A percentile compares a stretch with the other conserved stretches of the same genome.
Evolutionary conservation across 2,329 filamentous ascomycete species (phyloP).

Genomic region (Diaporthe sp.): DNA sequence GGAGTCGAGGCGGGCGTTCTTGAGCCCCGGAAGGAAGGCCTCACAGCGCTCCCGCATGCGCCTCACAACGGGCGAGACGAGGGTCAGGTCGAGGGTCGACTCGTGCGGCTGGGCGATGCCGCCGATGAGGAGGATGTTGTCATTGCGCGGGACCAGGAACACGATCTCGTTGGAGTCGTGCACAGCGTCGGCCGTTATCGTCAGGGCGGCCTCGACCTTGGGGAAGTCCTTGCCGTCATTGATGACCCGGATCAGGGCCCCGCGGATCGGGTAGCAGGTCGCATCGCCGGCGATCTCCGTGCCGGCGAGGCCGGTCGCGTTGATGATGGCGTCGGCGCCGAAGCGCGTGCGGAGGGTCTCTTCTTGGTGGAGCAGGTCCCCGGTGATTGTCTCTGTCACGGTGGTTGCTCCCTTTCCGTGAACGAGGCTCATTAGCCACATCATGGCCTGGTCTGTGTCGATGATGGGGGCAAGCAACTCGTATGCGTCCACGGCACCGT

Average conservation of each 20-base stretch:
- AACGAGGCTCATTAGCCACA: constrained; percentile 52
- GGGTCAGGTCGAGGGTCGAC: constrained; percentile 50
- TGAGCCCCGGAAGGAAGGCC: constrained; percentile 52
- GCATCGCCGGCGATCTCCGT: constrained; percentile 49
- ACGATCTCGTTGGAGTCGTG: constrained; percentile 51
- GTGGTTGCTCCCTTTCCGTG: constrained; percentile 51
- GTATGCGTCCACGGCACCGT: constrained; percentile 55
- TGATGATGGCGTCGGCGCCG: constrained; percentile 54
- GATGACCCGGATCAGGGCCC: constrained; percentile 55
- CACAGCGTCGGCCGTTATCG: constrained; percentile 51
- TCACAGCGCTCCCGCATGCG: constrained; percentile 56
- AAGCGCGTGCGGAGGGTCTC: constrained; percentile 45
- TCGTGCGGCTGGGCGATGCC: constrained; percentile 50
- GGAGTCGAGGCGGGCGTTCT: constrained; percentile 51
- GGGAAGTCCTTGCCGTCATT: constrained; percentile 56
- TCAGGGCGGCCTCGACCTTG: constrained; percentile 51
- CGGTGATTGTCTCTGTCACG: constrained; percentile 49
- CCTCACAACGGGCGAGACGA: constrained; percentile 50
- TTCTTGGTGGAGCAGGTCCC: constrained; percentile 49
- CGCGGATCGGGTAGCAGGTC: constrained; percentile 54
- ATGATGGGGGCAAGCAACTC: constrained; percentile 56
- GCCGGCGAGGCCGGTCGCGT: constrained; percentile 52
- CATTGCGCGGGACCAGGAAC: constrained; percentile 56
- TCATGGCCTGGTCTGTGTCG: constrained; percentile 56
- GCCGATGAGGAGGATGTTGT: constrained; percentile 54